Percentiles rank a stretch among this genome's conserved stretches.
These are phyloP conservation scores for Trichoderma oligosporum DNA, from an alignment of 2,329 filamentous ascomycete genomes.

Conservation along the genomic window DNA sequence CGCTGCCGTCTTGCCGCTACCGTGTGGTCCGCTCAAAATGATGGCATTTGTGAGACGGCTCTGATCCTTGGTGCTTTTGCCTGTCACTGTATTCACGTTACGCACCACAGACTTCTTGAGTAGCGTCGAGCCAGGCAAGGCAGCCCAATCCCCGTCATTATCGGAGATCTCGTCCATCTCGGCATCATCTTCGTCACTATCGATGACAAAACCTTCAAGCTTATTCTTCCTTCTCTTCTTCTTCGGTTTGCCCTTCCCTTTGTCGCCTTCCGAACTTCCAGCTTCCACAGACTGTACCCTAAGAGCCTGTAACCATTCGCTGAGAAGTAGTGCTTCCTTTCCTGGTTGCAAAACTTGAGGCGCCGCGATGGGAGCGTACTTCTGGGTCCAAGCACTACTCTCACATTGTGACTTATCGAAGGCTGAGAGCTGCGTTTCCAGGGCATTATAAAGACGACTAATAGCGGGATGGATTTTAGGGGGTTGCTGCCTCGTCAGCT, in stretches of 20 bases:
- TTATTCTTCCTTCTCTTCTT: constrained; percentile 71
- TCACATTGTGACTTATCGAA: constrained; percentile 81
- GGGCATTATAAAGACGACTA: constrained; percentile 52
- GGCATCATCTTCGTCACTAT: constrained; percentile 69
- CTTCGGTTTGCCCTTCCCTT: constrained; percentile 36
- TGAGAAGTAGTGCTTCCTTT: constrained; percentile 65
- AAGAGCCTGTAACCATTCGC: constrained; percentile 75
- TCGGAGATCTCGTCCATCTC: constrained; percentile 67
- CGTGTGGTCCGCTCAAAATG: constrained; percentile 83
- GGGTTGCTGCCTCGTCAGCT: constrained; percentile 28
- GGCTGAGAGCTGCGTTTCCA: constrained; percentile 64
- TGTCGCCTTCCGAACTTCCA: constrained; percentile 39
- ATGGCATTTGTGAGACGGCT: constrained; percentile 66
- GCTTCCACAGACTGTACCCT: constrained; percentile 74
- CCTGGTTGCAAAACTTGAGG: constrained; percentile 72
- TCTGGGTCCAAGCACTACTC: constrained; percentile 68
- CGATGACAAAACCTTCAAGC: constrained; percentile 75
- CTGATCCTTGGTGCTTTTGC: constrained; percentile 40
- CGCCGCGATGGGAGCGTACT: constrained; percentile 72
- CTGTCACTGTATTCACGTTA: constrained; percentile 35
- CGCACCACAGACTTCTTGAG: constrained; percentile 54
- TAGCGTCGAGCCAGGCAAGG: constrained; percentile 34
- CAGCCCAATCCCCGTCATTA: constrained; percentile 48
- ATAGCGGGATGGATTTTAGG: constrained; percentile 55
- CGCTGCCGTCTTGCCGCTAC: constrained; percentile 89